Base-by-base conservation (phyloP, 345 rosid species). In the Fremontodendron californicum region DNA sequence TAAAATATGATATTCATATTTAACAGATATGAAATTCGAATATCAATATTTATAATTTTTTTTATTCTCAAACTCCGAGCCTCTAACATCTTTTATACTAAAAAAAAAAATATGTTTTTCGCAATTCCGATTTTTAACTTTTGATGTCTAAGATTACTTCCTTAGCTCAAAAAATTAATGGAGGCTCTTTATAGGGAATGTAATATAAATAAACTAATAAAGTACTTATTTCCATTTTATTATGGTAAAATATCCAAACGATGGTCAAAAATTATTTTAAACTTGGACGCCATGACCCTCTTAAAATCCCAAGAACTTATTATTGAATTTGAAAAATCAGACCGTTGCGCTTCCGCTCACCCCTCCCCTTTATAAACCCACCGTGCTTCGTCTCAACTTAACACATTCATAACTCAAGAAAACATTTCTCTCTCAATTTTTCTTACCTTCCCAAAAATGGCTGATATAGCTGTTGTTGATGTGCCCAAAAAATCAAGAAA, bases 401-500 rank as follows among this genome's bases (percentile, higher is more conserved):
- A 39, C 18, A 54, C 43, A 9, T 65, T 45, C 63, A 5, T 60
- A 43, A 23, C 19, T 55, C 33, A 72, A 18, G 16, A 1, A 16
- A 39, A 11, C 35, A 21, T 18, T 3, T 35, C 1, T 21, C 4
- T 71, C 57, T 63, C 40, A 37, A 54, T n/a, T 40, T 54, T 55
- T 25, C 49, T 23, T 29, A 62, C 71, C 10, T 51, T 25, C 19
- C 11, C 66, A 25, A 52, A 27, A 21, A 88, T 90, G 90, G 88
- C 90, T 2, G 87, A 84, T 31, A 63, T 82, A 73, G 55, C 49
- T 0, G 49, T 8, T 45, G 80, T 76, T 29, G 82, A 73, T 42
- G 75, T 82, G 23, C 81, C 87, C 27, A 92, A 87, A 83, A 86
- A 85, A 66, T 71, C 88, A 46, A 91, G 88, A 77, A 87, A 78